These are phyloP conservation scores for Hippophae gyantsensis DNA, from an alignment of 306 rosid genomes.

Conservation along the genomic window DNA sequence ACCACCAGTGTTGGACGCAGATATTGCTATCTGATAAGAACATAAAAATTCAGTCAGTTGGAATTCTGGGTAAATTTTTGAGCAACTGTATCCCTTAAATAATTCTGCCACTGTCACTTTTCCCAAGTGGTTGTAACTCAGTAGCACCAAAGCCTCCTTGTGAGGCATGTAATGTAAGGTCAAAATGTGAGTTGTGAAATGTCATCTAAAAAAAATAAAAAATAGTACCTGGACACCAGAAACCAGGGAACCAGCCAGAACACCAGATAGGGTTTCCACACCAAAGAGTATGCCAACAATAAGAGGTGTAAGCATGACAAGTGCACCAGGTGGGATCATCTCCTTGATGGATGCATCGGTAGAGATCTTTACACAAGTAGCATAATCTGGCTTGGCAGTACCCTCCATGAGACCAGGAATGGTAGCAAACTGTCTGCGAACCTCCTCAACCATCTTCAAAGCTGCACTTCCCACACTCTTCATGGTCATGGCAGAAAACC, in stretches of 20 bases:
- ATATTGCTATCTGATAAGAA: slow-evolving; percentile 46
- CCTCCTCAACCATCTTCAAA: slow-evolving; percentile 81
- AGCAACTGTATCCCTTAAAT: neutral
- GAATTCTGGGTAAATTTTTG: neutral
- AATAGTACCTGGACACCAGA: slow-evolving; percentile 68
- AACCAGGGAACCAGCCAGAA: slow-evolving; percentile 69
- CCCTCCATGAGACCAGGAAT: slow-evolving; percentile 79
- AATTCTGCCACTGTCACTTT: neutral
- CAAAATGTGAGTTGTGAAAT: too few relatives aligned
- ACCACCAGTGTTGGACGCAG: slow-evolving; percentile 73
- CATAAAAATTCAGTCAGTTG: neutral
- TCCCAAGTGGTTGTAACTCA: too few relatives aligned
- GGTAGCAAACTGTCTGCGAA: slow-evolving; percentile 68
- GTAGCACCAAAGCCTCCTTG: too few relatives aligned
- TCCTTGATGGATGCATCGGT: slow-evolving; percentile 83
- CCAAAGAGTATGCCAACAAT: slow-evolving; percentile 63
- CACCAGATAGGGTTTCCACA: slow-evolving; percentile 69
- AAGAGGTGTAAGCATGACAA: slow-evolving; percentile 79
- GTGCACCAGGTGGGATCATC: slow-evolving; percentile 86
- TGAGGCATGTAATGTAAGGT: too few relatives aligned
- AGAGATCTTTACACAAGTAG: slow-evolving; percentile 73
- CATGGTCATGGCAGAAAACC: slow-evolving; percentile 93
- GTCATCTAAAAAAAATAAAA: neutral
- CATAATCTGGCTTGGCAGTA: slow-evolving; percentile 57
- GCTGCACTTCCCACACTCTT: slow-evolving; percentile 88